A percentile compares a stretch with the other conserved stretches of the same genome.
Conservation (phyloP, 345 rosid genomes). For the Corymbia maculata region DNA sequence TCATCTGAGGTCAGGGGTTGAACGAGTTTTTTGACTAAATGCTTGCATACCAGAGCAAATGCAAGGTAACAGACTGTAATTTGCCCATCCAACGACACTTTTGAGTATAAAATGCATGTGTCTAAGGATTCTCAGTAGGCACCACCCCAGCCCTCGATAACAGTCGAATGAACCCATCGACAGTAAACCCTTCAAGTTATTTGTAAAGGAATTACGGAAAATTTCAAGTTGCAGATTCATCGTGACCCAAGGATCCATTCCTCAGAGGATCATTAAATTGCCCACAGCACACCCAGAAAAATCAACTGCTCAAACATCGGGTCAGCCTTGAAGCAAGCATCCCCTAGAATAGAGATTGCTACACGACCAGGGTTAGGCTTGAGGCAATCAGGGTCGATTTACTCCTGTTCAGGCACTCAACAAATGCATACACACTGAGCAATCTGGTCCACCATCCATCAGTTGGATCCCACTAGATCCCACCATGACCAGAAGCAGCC, state of each 20-base stretch:
- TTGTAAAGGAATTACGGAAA: not conserved
- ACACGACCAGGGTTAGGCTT: not conserved
- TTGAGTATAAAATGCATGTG: not conserved
- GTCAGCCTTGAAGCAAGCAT: not conserved
- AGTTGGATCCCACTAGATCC: not conserved
- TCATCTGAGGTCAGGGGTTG: not conserved
- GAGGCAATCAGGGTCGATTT: not conserved
- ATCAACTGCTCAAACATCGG: not conserved
- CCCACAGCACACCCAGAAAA: not conserved
- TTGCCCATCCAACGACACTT: not conserved
- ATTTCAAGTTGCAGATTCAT: not conserved
- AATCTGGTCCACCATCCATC: not conserved
- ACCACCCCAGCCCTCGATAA: not conserved
- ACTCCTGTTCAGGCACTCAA: not conserved
- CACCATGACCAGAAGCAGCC: not conserved
- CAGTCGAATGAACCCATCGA: not conserved
- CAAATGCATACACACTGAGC: not conserved
- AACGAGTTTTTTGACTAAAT: not conserved
- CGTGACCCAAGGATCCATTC: not conserved
- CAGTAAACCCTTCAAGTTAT: not conserved
- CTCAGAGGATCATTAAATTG: not conserved
- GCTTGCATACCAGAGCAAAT: not conserved
- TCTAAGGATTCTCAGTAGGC: not conserved
- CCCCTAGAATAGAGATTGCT: not conserved
- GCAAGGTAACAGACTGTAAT: not conserved